Evolutionary conservation across 169 alveolate species (phyloP).

Genomic region (Cryptosporidium meleagridis): DNA sequence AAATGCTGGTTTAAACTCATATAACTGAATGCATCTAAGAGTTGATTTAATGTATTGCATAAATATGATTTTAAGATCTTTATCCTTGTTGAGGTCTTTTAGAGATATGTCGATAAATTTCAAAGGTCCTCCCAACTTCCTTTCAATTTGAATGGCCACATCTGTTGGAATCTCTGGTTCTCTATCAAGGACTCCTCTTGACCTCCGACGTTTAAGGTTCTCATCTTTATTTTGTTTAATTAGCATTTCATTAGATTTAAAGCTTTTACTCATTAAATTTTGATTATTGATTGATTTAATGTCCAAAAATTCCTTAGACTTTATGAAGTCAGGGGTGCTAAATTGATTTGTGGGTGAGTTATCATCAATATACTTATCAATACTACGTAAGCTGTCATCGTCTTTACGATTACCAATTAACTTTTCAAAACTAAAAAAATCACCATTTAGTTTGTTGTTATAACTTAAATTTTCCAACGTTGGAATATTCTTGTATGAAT

Average conservation of each 20-base stretch:
- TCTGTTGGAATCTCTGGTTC: slow-evolving; percentile 23
- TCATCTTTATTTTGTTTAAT: not conserved
- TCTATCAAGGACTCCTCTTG: slow-evolving; percentile 15
- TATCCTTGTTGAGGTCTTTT: not conserved
- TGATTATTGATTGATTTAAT: not conserved
- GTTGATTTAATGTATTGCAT: not conserved
- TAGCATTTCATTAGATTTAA: not conserved
- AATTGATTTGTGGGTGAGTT: not conserved
- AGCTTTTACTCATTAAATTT: not conserved
- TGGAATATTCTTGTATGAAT: not conserved
- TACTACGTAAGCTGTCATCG: not conserved
- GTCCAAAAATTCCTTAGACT: not conserved
- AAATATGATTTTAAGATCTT: not conserved
- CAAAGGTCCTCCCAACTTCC: slow-evolving; percentile 24
- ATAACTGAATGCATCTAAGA: slow-evolving; percentile 3
- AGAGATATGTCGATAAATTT: not conserved
- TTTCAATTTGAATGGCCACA: slow-evolving; percentile 18
- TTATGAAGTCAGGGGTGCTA: not conserved
- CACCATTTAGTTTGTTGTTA: not conserved
- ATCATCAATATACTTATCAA: not conserved
- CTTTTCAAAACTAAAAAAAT: not conserved
- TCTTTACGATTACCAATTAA: not conserved
- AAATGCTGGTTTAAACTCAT: not conserved
- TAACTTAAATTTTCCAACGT: not conserved
- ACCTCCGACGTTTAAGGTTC: not conserved